These are phyloP conservation scores for Mycena galericulata DNA, from an alignment of 768 basidiomycete species.

Conservation along the genomic window DNA sequence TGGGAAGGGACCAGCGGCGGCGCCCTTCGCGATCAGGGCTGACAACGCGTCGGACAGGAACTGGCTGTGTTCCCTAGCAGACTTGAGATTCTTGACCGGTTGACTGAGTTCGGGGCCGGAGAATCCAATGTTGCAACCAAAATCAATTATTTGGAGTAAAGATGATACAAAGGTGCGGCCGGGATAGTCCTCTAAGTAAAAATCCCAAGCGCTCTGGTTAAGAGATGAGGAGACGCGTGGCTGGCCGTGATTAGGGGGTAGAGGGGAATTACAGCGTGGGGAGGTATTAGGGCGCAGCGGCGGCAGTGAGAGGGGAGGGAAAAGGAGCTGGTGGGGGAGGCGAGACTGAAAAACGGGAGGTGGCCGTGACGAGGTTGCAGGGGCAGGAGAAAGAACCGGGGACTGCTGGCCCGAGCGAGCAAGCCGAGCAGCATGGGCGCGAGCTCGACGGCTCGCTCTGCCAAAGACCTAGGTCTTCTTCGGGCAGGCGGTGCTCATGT, in stretches of 20 bases:
- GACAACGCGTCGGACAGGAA: conserved; percentile 22
- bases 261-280: conserved; percentile 29
- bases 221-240: neutral
- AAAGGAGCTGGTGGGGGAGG: conserved; percentile 22
- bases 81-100: conserved; percentile 40
- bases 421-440: conserved; percentile 22
- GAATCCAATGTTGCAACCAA: conserved; percentile 45
- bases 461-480: conserved; percentile 24
- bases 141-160: conserved; percentile 41
- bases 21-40: conserved; percentile 24
- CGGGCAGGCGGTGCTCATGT: neutral
- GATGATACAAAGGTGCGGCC: conserved; percentile 37
- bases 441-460: conserved; percentile 32
- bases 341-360: neutral
- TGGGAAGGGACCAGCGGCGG: conserved; percentile 38
- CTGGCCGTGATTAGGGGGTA: conserved; percentile 13
- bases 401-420: conserved; percentile 33
- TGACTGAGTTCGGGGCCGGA: conserved; percentile 23
- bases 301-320: conserved; percentile 27
- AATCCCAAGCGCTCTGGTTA: conserved; percentile 10
- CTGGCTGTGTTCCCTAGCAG: conserved; percentile 35
- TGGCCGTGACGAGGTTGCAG: neutral
- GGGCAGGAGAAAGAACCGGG: neutral
- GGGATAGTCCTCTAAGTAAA: conserved; percentile 9
- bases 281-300: conserved; percentile 40